A percentile compares a stretch with the other conserved stretches of the same genome.
Evolutionary conservation across 352 stramenopile species (phyloP).

Genomic region (Phytopythium aichiense): DNA sequence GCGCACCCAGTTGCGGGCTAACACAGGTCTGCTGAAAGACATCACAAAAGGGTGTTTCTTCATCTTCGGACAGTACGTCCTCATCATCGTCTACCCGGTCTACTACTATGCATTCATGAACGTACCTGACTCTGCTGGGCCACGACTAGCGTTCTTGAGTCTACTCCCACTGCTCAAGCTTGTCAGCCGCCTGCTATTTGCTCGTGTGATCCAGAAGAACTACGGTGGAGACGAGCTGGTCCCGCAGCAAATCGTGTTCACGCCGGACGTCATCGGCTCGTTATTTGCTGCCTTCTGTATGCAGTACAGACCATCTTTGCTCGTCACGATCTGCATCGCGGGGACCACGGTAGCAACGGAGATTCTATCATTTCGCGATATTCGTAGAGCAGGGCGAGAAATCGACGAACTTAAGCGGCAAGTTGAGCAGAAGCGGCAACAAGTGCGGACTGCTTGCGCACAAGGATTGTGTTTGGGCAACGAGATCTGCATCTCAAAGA

Average conservation of each 20-base stretch:
- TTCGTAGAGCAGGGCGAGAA: slow-evolving; percentile 6
- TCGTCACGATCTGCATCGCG: slow-evolving; percentile 14
- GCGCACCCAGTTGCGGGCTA: neutral
- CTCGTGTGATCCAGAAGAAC: neutral
- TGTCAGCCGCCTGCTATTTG: slow-evolving; percentile 3
- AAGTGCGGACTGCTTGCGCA: neutral
- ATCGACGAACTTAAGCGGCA: neutral
- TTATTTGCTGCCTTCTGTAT: slow-evolving; percentile 26
- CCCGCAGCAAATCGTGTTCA: slow-evolving; percentile 22
- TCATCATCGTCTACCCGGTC: slow-evolving; percentile 17
- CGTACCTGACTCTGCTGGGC: neutral
- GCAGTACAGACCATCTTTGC: slow-evolving; percentile 15
- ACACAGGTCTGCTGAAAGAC: neutral
- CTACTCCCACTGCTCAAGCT: neutral
- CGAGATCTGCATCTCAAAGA: slow-evolving; percentile 18
- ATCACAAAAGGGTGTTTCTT: neutral
- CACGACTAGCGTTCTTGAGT: neutral
- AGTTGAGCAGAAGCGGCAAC: neutral
- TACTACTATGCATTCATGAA: slow-evolving; percentile 17
- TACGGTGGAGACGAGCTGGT: slow-evolving; percentile 7
- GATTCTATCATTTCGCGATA: slow-evolving; percentile 10
- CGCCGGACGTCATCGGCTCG: slow-evolving; percentile 19
- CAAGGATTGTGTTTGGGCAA: neutral
- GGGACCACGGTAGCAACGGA: slow-evolving; percentile 8
- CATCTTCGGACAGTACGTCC: slow-evolving; percentile 8